Base-by-base conservation (phyloP, 805 yeast genomes). In the Yamadazyma kitorensis region DNA sequence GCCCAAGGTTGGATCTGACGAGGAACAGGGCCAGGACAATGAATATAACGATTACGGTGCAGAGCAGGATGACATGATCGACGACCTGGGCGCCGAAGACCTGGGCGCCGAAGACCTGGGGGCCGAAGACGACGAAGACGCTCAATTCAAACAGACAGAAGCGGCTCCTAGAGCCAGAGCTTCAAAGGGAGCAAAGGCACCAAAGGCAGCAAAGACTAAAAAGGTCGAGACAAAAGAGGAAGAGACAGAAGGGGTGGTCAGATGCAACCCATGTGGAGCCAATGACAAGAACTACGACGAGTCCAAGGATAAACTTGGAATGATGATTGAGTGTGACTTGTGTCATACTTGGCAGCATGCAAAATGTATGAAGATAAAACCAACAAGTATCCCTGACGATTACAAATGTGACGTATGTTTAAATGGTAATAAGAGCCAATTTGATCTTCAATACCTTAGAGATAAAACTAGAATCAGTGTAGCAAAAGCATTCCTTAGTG, bases 301-400 rank as follows among this genome's bases (percentile, higher is more conserved):
- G 40, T 79, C 69, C 0, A 69, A 67, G 4, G 85, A 78, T 40
- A 54, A 55, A 1, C 55, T 64, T 8, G 78, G 83, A 10, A 64
- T 63, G 9, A 79, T 80, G 83, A 71, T 81, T 17, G 78, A 77
- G 47, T 82, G 89, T 56, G 86, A 78, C 17, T 45, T 57, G 6
- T 82, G 89, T 51, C 55, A 68, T 28, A 74, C 86, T 2, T 82
- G 88, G 88, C 88, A 82, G 51, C 89, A 82, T 49, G 72, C 74
- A 20, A 59, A 51, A 35, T 82, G 89, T 54, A 67, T 80, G 74
- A 70, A 80, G 77, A 69, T 28, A 43, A 36, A 33, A 55, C 60
- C 8, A 57, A 52, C 20, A 51, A 49, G 19, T n/a, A 52, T 71
- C 1, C 82, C 84, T 3, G 59, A 70, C 8, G 43, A 49, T 9